Conservation (phyloP, 306 rosid genomes). For the Potentilla sterilis region DNA sequence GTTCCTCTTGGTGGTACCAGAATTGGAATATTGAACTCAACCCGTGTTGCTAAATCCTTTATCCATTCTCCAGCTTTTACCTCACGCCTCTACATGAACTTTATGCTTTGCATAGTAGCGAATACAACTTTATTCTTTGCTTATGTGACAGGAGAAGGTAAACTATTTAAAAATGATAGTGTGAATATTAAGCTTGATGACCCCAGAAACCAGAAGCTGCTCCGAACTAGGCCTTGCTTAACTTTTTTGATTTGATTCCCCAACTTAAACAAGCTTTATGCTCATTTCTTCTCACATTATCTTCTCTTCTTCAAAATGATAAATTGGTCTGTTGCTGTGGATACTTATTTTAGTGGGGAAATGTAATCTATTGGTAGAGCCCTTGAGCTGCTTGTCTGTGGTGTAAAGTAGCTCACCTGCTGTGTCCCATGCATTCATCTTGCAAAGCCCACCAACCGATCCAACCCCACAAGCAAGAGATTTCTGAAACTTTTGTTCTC, state of each 20-base stretch:
- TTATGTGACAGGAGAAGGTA: constrained; percentile 15
- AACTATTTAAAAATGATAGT: neutral
- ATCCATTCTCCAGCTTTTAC: neutral
- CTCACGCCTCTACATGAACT: neutral
- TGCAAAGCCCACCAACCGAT: constrained; percentile 40
- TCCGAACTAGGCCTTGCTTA: neutral
- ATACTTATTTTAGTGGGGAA: neutral
- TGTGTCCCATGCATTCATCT: constrained; percentile 28
- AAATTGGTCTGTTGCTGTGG: neutral
- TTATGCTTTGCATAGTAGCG: constrained; percentile 23
- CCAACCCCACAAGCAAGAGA: constrained; percentile 41
- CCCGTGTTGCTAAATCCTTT: neutral
- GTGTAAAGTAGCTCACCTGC: constrained; percentile 39
- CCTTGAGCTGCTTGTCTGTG: constrained; percentile 25
- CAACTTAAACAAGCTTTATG: neutral
- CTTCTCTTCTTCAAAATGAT: neutral
- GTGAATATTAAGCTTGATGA: constrained; percentile 2
- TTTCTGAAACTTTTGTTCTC: constrained; percentile 20
- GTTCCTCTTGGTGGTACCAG: constrained; percentile 5
- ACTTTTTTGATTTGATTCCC: neutral
- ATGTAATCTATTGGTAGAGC: constrained; percentile 31
- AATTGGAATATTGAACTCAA: constrained; percentile 6
- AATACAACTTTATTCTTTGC: constrained; percentile 24
- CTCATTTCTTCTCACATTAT: neutral
- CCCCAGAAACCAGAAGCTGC: neutral